phyloP scores from a whole-genome alignment of 139 green algal species.

The Chara braunii region DNA sequence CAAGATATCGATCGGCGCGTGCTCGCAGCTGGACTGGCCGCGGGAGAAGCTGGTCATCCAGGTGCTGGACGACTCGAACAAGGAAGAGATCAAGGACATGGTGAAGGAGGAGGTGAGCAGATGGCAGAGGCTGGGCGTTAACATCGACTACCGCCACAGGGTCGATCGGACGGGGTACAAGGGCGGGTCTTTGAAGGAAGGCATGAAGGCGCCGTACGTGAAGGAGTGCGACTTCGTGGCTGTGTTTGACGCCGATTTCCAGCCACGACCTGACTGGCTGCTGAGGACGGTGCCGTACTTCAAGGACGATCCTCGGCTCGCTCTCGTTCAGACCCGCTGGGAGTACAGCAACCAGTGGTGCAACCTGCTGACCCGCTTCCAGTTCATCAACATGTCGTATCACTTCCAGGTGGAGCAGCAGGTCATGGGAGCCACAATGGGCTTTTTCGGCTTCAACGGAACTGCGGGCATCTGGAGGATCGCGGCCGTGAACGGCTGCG shows the following conservation, averaged over 20 bases:
- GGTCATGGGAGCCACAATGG: conserved; percentile 25
- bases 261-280: conserved; percentile 27
- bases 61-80: conserved; percentile 34
- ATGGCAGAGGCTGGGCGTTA: conserved; percentile 6
- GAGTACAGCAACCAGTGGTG: conserved; percentile 61
- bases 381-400: conserved; percentile 33
- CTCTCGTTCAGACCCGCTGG: conserved; percentile 63
- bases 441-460: conserved; percentile 44
- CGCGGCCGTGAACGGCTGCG: conserved; percentile 71
- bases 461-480: conserved; percentile 68
- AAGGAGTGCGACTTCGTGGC: conserved; percentile 26
- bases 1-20: conserved; percentile 4
- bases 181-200: conserved; percentile 25
- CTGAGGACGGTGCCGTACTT: conserved; percentile 15
- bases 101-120: conserved; percentile 3
- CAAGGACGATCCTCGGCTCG: conserved; percentile 8
- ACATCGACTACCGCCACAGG: conserved; percentile 26
- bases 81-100: conserved; percentile 7
- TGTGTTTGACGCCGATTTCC: conserved; percentile 35
- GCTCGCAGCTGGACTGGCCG: conserved; percentile 19
- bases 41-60: conserved; percentile 19
- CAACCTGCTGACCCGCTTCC: conserved; percentile 65
- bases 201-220: conserved; percentile 5
- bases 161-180: conserved; percentile 12
- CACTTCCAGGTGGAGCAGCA: conserved; percentile 45